phyloP scores from a whole-genome alignment of 1,284 basidiomycete genomes.

The Erythrobasidium hasegawianum region DNA sequence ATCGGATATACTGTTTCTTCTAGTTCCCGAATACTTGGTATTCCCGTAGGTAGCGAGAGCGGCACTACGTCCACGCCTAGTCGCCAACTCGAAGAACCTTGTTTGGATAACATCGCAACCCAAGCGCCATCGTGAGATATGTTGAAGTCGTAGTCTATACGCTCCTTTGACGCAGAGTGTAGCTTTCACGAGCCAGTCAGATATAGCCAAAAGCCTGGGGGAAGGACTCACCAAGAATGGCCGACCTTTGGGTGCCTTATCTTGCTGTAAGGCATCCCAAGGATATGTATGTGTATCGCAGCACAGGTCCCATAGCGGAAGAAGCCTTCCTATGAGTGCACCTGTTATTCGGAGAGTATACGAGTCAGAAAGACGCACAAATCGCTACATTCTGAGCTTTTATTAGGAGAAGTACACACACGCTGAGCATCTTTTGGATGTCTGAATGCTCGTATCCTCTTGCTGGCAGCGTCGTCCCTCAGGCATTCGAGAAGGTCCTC shows the following conservation, averaged over 20 bases:
- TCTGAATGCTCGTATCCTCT: constrained; percentile 14
- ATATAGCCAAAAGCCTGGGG: neutral
- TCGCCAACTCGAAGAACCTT: neutral
- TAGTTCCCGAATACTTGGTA: constrained; percentile 14
- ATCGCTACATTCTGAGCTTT: no score
- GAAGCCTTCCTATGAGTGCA: constrained; percentile 9
- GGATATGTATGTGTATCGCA: neutral
- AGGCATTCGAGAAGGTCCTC: constrained; percentile 11
- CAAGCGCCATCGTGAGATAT: constrained; percentile 27
- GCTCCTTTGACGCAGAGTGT: neutral
- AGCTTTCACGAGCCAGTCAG: constrained; percentile 13
- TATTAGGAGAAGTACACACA: neutral
- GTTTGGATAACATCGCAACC: constrained; percentile 17
- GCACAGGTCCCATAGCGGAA: constrained; percentile 19
- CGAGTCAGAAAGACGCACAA: no score
- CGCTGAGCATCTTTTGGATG: constrained; percentile 17
- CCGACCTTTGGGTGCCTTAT: constrained; percentile 2
- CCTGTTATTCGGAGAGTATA: neutral
- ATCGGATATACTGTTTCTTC: constrained; percentile 23
- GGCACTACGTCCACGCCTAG: constrained; percentile 34
- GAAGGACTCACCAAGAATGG: constrained; percentile 24
- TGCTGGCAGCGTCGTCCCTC: neutral
- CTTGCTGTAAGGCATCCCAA: neutral
- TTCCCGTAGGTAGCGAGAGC: constrained; percentile 22
- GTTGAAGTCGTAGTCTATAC: constrained; percentile 31